Conservation (phyloP, 345 rosid genomes). For the Rhizophora apiculata region DNA sequence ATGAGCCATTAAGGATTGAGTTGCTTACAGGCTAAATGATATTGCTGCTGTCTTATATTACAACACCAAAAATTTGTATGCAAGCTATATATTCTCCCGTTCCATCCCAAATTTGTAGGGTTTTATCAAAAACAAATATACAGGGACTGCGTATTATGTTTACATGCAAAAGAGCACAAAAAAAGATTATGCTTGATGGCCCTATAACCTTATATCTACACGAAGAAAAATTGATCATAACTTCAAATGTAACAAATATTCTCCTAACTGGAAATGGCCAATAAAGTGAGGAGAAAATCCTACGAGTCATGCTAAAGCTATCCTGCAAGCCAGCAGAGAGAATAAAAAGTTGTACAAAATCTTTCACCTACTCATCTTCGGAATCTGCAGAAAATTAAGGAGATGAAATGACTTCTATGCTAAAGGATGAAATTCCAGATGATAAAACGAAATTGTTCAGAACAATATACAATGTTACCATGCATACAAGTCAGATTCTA, state of each 20-base stretch:
- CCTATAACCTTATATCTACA: conserved; percentile 24
- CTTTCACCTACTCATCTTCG: conserved; percentile 72
- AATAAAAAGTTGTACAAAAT: conserved; percentile 13
- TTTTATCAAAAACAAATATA: conserved; percentile 31
- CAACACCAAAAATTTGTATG: neutral
- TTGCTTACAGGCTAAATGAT: neutral
- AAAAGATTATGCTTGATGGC: conserved; percentile 6
- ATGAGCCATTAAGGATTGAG: neutral
- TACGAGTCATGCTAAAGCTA: conserved; percentile 15
- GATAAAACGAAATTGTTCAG: neutral
- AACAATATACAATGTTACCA: neutral
- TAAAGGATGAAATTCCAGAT: neutral
- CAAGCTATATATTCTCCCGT: neutral
- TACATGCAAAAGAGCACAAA: conserved; percentile 33
- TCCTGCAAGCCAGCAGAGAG: conserved; percentile 13
- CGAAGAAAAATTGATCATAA: conserved; percentile 17
- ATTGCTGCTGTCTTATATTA: too few relatives aligned
- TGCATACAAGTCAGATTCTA: neutral
- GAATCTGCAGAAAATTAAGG: conserved; percentile 58
- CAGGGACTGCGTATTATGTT: conserved; percentile 36
- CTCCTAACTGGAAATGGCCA: conserved; percentile 19
- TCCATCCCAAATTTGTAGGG: conserved; percentile 17
- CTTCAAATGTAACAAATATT: conserved; percentile 9
- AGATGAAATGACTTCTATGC: neutral
- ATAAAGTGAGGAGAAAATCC: conserved; percentile 19